Conservation (phyloP, 1,284 basidiomycete species). For the Takashimella koratensis region DNA sequence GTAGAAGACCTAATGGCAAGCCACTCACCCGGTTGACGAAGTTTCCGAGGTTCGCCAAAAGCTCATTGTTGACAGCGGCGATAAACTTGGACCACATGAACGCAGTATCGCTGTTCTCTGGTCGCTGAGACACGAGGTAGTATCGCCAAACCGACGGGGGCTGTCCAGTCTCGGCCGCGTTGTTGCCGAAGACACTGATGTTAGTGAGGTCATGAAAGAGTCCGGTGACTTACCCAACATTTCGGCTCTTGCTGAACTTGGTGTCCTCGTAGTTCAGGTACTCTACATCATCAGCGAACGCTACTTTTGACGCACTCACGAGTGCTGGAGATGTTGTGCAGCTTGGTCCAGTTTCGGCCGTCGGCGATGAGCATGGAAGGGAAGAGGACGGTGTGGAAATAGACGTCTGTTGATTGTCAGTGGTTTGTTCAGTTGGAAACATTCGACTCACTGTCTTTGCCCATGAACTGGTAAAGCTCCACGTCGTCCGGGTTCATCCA, state of each 20-base stretch:
- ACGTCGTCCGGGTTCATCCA: constrained; percentile 95
- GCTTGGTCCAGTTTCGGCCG: constrained; percentile 85
- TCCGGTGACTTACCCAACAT: constrained; percentile 60
- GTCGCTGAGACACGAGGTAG: constrained; percentile 88
- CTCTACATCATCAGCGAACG: constrained; percentile 55
- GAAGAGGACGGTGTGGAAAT: constrained; percentile 97
- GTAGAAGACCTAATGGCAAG: too few relatives aligned
- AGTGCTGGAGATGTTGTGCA: constrained; percentile 93
- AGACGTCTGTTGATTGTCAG: constrained; percentile 60
- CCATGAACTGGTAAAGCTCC: constrained; percentile 97
- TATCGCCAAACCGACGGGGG: constrained; percentile 96
- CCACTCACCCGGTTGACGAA: constrained; percentile 80
- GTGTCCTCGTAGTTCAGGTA: constrained; percentile 98
- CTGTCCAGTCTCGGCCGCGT: constrained; percentile 87
- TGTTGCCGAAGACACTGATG: constrained; percentile 82
- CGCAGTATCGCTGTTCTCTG: constrained; percentile 90
- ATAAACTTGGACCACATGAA: constrained; percentile 98
- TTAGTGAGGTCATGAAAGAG: constrained; percentile 1
- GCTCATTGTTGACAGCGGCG: constrained; percentile 85
- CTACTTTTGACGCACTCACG: constrained; percentile 53
- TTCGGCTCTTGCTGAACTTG: constrained; percentile 97
- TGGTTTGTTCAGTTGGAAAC: background rate
- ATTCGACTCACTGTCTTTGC: constrained; percentile 68
- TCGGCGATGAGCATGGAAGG: constrained; percentile 88
- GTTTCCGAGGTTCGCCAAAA: constrained; percentile 97